Evolutionary conservation across 1,284 basidiomycete species (phyloP), one percentile per base, ranked within the genome.

Genomic region (Sporisorium scitamineum): DNA sequence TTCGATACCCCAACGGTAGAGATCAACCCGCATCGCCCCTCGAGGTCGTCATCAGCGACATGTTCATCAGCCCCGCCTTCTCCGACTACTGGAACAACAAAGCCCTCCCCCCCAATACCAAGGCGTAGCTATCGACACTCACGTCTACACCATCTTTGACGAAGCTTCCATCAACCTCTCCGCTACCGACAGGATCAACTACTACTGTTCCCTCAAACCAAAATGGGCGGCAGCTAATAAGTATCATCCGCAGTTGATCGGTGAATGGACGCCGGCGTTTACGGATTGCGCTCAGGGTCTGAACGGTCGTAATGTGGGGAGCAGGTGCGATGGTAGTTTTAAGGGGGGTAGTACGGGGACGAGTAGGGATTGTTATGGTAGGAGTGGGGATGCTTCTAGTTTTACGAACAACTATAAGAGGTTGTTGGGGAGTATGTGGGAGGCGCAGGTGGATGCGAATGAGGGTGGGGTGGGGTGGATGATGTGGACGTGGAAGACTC

Each of bases 211-310:
- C 7, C 63, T 80, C 26, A 78, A 83, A 55, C 44, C 58, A 27
- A 71, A 77, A 47, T 72, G 80, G 52, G 70, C 61, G 6, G 66
- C 58, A 1, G 73, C 80, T 3, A 78, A 82, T 60, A 51, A 54
- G 22, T 65, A 81, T 20, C 77, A 82, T 16, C 82, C 73, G 54
- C 73, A 78, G 41, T 32, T 86, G 14, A 63, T 85, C 20, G 85
- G 84, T 34, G 85, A 86, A 62, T 86, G 85, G 86, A 60, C 81
- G 78, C 34, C 80, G 10, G 93, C 93, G 0, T 87, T 89, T 59
- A 95, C 91, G 10, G 95, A 97, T 84, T 97, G 94, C 80, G 93
- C 94, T 16, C 90, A 87, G 78, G 94, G 90, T 89, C 87, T 93
- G 9, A 93, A 93, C 81, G 84, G 80, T 20, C 71, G 81, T 39